Evolutionary conservation across 129 eudicot species (phyloP).

Genomic region (Escallonia herrerae): DNA sequence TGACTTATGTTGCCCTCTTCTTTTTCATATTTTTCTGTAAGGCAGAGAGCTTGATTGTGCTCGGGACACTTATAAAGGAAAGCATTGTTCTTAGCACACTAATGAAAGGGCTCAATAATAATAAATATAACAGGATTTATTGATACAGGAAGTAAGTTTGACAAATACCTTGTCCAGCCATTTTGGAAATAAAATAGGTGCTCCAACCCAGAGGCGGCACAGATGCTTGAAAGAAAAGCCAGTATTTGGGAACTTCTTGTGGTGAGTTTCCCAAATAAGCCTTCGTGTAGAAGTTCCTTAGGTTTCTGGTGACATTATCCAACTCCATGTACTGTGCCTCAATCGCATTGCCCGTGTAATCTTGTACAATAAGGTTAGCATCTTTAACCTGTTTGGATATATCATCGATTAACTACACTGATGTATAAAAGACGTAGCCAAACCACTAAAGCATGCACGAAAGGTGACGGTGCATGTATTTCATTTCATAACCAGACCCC

Average conservation of each 20-base stretch:
- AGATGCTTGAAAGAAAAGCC: constrained; percentile 64
- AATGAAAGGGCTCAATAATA: background rate
- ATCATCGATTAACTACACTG: background rate
- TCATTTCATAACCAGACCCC: background rate
- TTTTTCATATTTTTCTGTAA: background rate
- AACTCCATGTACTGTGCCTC: constrained; percentile 61
- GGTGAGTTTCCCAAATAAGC: constrained; percentile 79
- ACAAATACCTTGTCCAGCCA: constrained; percentile 45
- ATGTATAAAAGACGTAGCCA: background rate
- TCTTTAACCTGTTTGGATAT: constrained; percentile 53
- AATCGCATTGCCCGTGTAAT: constrained; percentile 49
- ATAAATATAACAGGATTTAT: background rate
- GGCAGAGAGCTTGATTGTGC: background rate
- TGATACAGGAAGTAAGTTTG: background rate
- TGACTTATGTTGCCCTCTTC: background rate
- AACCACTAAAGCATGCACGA: background rate
- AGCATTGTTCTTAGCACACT: background rate
- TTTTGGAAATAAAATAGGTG: constrained; percentile 68
- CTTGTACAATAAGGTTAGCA: constrained; percentile 53
- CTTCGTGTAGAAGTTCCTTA: constrained; percentile 58
- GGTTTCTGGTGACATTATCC: constrained; percentile 55
- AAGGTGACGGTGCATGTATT: background rate
- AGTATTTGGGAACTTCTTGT: constrained; percentile 52
- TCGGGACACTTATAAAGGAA: too few relatives aligned
- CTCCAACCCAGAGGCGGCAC: constrained; percentile 91